Conservation (phyloP, 495 filamentous ascomycete genomes). For the Aspergillus ellipticus region DNA sequence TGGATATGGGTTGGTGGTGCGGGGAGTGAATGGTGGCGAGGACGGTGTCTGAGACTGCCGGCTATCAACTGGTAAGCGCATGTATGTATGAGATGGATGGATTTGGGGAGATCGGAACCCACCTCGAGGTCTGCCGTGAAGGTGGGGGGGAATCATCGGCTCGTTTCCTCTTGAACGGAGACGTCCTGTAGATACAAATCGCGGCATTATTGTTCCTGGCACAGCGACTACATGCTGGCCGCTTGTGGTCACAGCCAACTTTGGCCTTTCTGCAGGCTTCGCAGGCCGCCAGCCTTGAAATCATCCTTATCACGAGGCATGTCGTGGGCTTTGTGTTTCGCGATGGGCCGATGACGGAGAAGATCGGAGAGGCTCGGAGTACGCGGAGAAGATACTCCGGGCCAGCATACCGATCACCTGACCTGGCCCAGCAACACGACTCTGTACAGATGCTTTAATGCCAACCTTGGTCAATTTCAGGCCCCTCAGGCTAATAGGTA, state of each 20-base stretch:
- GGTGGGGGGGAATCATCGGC: background rate
- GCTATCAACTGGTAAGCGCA: constrained; percentile 15
- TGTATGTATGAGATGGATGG: too few species aligned
- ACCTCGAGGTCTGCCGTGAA: background rate
- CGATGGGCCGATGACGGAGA: too few species aligned
- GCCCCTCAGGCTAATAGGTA: too few species aligned
- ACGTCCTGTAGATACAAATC: constrained; percentile 36
- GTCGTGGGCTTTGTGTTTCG: too few species aligned
- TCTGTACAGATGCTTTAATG: too few species aligned
- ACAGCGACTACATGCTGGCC: constrained; percentile 39
- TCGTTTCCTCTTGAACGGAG: constrained; percentile 36
- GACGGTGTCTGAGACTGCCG: constrained; percentile 16
- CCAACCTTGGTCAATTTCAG: too few species aligned
- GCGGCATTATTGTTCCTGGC: constrained; percentile 16
- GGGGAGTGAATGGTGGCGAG: constrained; percentile 21
- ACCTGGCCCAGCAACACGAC: too few species aligned
- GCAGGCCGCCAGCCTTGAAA: constrained; percentile 30
- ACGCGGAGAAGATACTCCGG: too few species aligned
- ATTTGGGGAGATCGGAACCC: too few species aligned
- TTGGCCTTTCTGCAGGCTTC: constrained; percentile 42
- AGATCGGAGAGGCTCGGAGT: too few species aligned
- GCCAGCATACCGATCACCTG: too few species aligned
- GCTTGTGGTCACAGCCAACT: constrained; percentile 38
- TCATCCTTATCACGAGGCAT: background rate
- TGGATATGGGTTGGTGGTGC: constrained; percentile 32